Evolutionary conservation across 129 eudicot species (phyloP).

Genomic region (Glebionis coronaria): DNA sequence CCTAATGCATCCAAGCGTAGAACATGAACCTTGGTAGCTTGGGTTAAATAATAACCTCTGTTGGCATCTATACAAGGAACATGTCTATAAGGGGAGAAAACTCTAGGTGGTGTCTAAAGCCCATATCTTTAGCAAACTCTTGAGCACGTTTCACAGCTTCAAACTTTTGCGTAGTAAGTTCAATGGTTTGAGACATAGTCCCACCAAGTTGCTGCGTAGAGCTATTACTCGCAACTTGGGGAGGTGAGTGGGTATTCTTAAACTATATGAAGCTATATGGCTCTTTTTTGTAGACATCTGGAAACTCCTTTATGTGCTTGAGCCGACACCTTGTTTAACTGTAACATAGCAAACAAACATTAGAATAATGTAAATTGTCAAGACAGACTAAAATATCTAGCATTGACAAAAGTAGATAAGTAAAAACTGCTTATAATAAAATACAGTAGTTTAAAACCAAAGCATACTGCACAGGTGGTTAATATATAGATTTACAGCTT

Average conservation of each 20-base stretch:
- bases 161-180: constrained; percentile 67
- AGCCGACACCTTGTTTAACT: constrained; percentile 58
- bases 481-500: constrained; percentile 20
- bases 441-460: background rate
- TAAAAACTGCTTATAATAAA: background rate
- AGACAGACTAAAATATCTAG: no score
- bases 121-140: constrained; percentile 94
- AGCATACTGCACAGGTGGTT: background rate
- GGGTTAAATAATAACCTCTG: no score
- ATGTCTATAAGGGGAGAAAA: constrained; percentile 85
- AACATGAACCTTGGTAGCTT: constrained; percentile 87
- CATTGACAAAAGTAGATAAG: no score
- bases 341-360: constrained; percentile 7
- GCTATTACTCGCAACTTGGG: constrained; percentile 26
- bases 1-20: constrained; percentile 88
- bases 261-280: no score
- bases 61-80: constrained; percentile 89
- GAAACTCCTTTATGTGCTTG: constrained; percentile 36
- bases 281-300: constrained; percentile 43
- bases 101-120: constrained; percentile 86
- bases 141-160: constrained; percentile 96
- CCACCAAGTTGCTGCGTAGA: constrained; percentile 39
- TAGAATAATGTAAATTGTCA: no score
- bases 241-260: constrained; percentile 42
- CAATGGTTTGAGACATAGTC: constrained; percentile 58